A percentile compares a stretch with the other conserved stretches of the same genome.
These are phyloP conservation scores for Aureobasidium lini DNA, from an alignment of 2,329 filamentous ascomycete species.

Conservation along the genomic window DNA sequence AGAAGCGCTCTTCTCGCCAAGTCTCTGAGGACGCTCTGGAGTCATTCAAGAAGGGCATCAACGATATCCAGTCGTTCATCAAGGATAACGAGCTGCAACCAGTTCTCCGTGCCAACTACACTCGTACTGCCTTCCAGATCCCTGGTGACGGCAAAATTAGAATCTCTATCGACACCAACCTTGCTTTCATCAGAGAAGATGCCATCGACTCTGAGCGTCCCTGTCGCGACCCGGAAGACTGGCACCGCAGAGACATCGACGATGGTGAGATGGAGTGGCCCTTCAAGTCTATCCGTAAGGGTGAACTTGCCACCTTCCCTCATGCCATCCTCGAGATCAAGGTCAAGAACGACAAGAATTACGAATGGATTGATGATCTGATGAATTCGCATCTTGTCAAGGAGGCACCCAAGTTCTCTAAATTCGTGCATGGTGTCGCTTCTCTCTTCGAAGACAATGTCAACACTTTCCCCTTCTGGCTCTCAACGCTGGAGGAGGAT, in stretches of 20 bases:
- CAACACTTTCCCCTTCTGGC: constrained; percentile 94
- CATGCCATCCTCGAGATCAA: constrained; percentile 92
- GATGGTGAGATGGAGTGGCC: constrained; percentile 74
- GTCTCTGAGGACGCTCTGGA: constrained; percentile 59
- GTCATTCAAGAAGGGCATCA: constrained; percentile 62
- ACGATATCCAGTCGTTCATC: constrained; percentile 73
- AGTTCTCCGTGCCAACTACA: constrained; percentile 84
- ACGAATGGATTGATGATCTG: constrained; percentile 82
- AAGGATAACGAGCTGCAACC: constrained; percentile 71
- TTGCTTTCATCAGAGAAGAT: constrained; percentile 75
- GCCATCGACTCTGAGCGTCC: constrained; percentile 73
- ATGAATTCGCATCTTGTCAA: constrained; percentile 91
- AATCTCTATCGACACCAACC: constrained; percentile 85
- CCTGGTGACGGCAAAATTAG: constrained; percentile 84
- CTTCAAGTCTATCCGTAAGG: constrained; percentile 79
- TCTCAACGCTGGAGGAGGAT: constrained; percentile 82
- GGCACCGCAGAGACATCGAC: constrained; percentile 90
- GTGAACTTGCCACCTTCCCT: constrained; percentile 84
- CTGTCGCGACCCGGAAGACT: constrained; percentile 78
- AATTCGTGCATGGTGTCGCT: constrained; percentile 91
- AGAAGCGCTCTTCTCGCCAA: constrained; percentile 73
- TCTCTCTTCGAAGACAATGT: constrained; percentile 89
- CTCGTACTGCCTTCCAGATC: constrained; percentile 91
- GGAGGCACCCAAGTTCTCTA: constrained; percentile 83
- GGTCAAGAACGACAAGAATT: constrained; percentile 60